Conservation (phyloP, 768 basidiomycete species). For the Tubosaeta brunneosetosa region DNA sequence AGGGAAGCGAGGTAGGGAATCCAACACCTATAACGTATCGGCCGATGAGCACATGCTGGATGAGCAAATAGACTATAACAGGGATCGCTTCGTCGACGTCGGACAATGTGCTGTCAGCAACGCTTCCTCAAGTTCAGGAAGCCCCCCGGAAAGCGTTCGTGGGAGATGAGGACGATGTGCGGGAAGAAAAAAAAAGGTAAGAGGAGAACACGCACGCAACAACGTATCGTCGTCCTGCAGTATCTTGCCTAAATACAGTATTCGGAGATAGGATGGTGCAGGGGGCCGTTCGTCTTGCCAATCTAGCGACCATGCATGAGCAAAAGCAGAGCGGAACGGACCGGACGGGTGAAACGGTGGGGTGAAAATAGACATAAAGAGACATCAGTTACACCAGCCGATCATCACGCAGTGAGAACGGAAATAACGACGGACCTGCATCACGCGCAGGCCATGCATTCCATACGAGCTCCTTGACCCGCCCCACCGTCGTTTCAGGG, state of each 20-base stretch:
- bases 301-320: conserved; percentile 34
- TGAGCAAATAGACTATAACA: neutral
- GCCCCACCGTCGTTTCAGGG: conserved; percentile 66
- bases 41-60: conserved; percentile 4
- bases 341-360: neutral
- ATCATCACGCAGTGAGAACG: conserved; percentile 10
- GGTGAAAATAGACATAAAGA: neutral
- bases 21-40: conserved; percentile 20
- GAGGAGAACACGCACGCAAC: conserved; percentile 41
- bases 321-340: neutral
- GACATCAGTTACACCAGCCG: conserved; percentile 6
- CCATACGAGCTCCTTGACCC: conserved; percentile 83
- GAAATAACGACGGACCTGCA: conserved; percentile 39
- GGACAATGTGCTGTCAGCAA: neutral
- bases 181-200: neutral
- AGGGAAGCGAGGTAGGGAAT: conserved; percentile 27
- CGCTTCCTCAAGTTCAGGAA: neutral
- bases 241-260: conserved; percentile 74
- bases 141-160: neutral
- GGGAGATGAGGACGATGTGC: neutral
- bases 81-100: neutral
- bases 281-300: conserved; percentile 79
- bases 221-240: conserved; percentile 82
- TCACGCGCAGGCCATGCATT: conserved; percentile 62
- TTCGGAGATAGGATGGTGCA: conserved; percentile 69